These are phyloP conservation scores for Hansenula sp. DNA, from an alignment of 1,139 yeast genomes.

Conservation along the genomic window DNA sequence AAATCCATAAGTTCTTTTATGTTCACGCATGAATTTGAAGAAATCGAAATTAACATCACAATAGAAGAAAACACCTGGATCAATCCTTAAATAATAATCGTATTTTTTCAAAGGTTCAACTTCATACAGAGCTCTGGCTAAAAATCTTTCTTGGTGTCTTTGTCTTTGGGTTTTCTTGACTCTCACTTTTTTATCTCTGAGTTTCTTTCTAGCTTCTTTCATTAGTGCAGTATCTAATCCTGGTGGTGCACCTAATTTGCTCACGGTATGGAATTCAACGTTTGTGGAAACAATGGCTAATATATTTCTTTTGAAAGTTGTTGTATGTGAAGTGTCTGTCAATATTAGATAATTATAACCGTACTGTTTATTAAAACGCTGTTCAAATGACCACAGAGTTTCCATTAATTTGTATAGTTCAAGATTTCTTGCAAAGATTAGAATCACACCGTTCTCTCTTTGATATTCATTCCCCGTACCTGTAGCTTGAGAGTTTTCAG, in stretches of 20 bases:
- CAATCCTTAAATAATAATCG: conserved; percentile 73
- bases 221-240: conserved; percentile 56
- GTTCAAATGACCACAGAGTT: conserved; percentile 67
- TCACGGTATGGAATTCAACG: conserved; percentile 42
- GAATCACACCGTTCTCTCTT: conserved; percentile 61
- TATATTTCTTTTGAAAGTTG: conserved; percentile 40
- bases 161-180: conserved; percentile 12
- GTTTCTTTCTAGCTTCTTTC: conserved; percentile 40
- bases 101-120: conserved; percentile 50
- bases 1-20: conserved; percentile 61
- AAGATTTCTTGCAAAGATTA: conserved; percentile 71
- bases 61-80: conserved; percentile 57
- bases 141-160: conserved; percentile 84
- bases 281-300: conserved; percentile 39
- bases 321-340: conserved; percentile 49
- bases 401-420: conserved; percentile 56
- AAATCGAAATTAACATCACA: conserved; percentile 68
- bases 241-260: conserved; percentile 48
- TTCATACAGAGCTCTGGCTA: conserved; percentile 79
- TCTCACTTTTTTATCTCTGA: conserved; percentile 30
- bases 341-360: conserved; percentile 73
- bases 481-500: no score
- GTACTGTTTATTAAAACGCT: conserved; percentile 61
- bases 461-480: not conserved
- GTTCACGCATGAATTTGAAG: conserved; percentile 56